phyloP scores from a whole-genome alignment of 176 grass and related monocot genomes.

The barley (Hordeum vulgare) region DNA sequence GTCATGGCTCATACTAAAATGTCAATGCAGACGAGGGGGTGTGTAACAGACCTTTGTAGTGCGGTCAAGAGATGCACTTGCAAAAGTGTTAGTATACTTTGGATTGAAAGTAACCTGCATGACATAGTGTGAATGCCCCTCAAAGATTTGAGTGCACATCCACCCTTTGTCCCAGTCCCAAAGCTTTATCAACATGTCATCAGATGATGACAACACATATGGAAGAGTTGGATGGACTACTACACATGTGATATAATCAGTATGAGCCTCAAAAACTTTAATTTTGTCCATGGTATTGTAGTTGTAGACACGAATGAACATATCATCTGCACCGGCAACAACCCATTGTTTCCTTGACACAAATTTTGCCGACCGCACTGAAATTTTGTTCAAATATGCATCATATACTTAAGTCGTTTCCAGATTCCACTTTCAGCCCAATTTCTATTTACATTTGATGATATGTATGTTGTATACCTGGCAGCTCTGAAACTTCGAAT shows the following conservation, averaged over 20 bases:
- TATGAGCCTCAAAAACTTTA: conserved; percentile 90
- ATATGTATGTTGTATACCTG: conserved; percentile 48
- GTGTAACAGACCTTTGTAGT: conserved; percentile 71
- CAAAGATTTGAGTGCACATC: conserved; percentile 99
- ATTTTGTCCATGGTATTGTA: conserved; percentile 98
- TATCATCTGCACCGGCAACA: conserved; percentile 97
- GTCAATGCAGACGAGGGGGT: neutral
- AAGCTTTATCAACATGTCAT: conserved; percentile 99
- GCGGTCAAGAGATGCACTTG: conserved; percentile 96
- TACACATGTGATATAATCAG: conserved; percentile 93
- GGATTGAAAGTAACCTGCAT: conserved; percentile 99
- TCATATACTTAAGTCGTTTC: conserved; percentile 7
- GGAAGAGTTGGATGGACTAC: conserved; percentile 95
- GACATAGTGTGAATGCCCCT: conserved; percentile 98
- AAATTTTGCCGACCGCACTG: conserved; percentile 95
- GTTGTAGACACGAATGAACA: conserved; percentile 88
- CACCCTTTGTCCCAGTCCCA: conserved; percentile 99
- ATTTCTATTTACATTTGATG: neutral
- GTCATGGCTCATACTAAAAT: conserved; percentile 6
- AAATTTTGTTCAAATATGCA: conserved; percentile 28
- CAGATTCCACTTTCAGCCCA: neutral
- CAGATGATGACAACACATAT: conserved; percentile 95
- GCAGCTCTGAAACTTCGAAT: conserved; percentile 90
- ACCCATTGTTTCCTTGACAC: conserved; percentile 94
- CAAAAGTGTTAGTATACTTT: conserved; percentile 96